These are phyloP conservation scores for Nakataea oryzae DNA, from an alignment of 2,329 filamentous ascomycete genomes.

Conservation along the genomic window DNA sequence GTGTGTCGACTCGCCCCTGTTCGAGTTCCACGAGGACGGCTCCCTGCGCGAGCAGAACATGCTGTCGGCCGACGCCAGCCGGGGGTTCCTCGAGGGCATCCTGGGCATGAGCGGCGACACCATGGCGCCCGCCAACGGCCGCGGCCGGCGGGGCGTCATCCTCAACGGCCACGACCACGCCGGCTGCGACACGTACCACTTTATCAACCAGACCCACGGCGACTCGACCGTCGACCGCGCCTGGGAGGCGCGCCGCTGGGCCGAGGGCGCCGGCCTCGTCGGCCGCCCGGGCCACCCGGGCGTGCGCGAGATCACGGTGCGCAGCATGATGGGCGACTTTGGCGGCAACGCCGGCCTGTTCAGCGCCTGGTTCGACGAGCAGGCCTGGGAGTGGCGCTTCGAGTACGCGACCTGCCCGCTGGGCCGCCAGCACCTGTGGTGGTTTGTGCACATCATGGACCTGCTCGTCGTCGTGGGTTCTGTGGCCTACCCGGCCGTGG, in stretches of 20 bases:
- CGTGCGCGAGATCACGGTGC: slow-evolving; percentile 80
- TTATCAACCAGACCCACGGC: slow-evolving; percentile 51
- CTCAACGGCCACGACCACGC: slow-evolving; percentile 93
- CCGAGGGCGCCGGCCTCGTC: slow-evolving; percentile 23
- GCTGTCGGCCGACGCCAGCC: slow-evolving; percentile 61
- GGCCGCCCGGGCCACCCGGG: slow-evolving; percentile 41
- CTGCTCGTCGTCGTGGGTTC: slow-evolving; percentile 29
- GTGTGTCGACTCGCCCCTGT: slow-evolving; percentile 77
- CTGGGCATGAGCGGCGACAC: slow-evolving; percentile 63
- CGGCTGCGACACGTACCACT: slow-evolving; percentile 86
- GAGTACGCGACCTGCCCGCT: slow-evolving; percentile 71
- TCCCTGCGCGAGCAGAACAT: slow-evolving; percentile 88
- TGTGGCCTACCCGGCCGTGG: slow-evolving; percentile 11
- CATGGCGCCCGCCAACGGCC: slow-evolving; percentile 46
- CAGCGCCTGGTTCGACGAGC: slow-evolving; percentile 78
- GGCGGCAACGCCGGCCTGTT: slow-evolving; percentile 85
- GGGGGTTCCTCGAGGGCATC: slow-evolving; percentile 71
- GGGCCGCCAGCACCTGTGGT: slow-evolving; percentile 89
- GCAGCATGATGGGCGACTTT: slow-evolving; percentile 97
- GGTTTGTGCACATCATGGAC: slow-evolving; percentile 72
- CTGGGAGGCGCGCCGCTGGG: slow-evolving; percentile 42
- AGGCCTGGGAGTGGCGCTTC: slow-evolving; percentile 65
- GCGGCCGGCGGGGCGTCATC: slow-evolving; percentile 65
- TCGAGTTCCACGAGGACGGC: slow-evolving; percentile 64
- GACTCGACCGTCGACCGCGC: slow-evolving; percentile 25